Evolutionary conservation across 805 yeast species (phyloP).

Genomic region (Starmerella asiatica): DNA sequence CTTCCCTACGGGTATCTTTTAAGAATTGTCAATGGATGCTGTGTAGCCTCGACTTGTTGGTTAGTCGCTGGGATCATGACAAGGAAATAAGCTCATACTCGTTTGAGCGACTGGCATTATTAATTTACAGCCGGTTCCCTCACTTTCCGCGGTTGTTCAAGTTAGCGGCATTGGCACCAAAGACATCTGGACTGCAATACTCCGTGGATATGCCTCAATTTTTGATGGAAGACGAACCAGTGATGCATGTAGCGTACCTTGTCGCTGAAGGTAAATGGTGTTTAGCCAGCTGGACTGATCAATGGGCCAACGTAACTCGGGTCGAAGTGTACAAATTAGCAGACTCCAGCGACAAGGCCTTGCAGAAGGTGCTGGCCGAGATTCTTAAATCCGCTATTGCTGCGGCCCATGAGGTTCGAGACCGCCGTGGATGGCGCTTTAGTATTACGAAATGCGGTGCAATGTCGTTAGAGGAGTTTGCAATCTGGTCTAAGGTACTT

Average conservation of each 20-base stretch:
- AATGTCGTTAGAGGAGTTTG: slow-evolving; percentile 26
- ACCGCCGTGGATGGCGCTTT: slow-evolving; percentile 24
- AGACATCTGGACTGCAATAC: slow-evolving; percentile 21
- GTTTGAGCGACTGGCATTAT: slow-evolving; percentile 22
- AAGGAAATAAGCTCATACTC: slow-evolving; percentile 23
- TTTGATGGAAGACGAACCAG: slow-evolving; percentile 52
- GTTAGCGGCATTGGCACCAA: slow-evolving; percentile 26
- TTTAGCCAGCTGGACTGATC: slow-evolving; percentile 81
- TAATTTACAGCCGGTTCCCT: slow-evolving; percentile 24
- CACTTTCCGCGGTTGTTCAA: slow-evolving; percentile 24
- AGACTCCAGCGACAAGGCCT: slow-evolving; percentile 10
- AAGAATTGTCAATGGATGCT: slow-evolving; percentile 17
- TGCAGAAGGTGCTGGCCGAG: slow-evolving; percentile 14
- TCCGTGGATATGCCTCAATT: slow-evolving; percentile 12
- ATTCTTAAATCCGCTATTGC: slow-evolving; percentile 14
- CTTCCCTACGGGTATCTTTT: slow-evolving; percentile 14
- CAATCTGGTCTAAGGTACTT: slow-evolving; percentile 22
- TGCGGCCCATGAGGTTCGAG: slow-evolving; percentile 4
- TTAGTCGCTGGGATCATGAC: slow-evolving; percentile 21
- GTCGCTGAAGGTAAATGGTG: slow-evolving; percentile 72
- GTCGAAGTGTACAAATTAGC: slow-evolving; percentile 38
- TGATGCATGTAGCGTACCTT: slow-evolving; percentile 74
- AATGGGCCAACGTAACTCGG: slow-evolving; percentile 50
- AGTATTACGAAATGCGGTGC: slow-evolving; percentile 27
- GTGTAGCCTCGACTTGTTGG: slow-evolving; percentile 17